phyloP scores from a whole-genome alignment of 805 yeast genomes.

The Komagataella pseudopastoris region DNA sequence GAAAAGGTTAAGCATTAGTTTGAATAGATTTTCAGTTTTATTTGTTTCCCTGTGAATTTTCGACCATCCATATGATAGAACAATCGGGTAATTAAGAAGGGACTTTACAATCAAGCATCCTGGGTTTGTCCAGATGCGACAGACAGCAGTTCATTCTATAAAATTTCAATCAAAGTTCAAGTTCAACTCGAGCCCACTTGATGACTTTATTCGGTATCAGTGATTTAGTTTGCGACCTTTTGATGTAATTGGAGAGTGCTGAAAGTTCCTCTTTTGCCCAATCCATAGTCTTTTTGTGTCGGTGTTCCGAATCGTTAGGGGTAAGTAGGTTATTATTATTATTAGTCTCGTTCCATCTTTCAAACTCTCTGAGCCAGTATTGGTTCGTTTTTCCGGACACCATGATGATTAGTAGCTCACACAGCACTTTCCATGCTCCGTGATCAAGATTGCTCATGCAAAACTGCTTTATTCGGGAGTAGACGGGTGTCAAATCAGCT shows the following conservation, averaged over 20 bases:
- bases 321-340: neutral
- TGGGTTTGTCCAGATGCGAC: too few relatives aligned
- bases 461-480: conserved; percentile 2
- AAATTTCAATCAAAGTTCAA: neutral
- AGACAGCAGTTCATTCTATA: too few relatives aligned
- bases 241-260: neutral
- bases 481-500: neutral
- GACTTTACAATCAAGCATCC: too few relatives aligned
- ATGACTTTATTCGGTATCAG: neutral
- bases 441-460: conserved; percentile 7
- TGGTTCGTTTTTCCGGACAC: neutral
- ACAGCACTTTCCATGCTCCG: conserved; percentile 1
- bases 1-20: conserved; percentile 21
- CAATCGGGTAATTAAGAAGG: too few relatives aligned
- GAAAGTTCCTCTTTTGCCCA: neutral
- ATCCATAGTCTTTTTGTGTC: neutral
- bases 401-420: neutral
- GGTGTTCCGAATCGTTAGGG: neutral
- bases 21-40: neutral
- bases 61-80: neutral
- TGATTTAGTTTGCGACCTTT: neutral
- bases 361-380: neutral
- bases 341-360: neutral
- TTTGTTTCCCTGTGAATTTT: neutral
- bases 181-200: neutral